Conservation (phyloP, 192 early-diverging fungal species). For the Backusella psychrophila region DNA sequence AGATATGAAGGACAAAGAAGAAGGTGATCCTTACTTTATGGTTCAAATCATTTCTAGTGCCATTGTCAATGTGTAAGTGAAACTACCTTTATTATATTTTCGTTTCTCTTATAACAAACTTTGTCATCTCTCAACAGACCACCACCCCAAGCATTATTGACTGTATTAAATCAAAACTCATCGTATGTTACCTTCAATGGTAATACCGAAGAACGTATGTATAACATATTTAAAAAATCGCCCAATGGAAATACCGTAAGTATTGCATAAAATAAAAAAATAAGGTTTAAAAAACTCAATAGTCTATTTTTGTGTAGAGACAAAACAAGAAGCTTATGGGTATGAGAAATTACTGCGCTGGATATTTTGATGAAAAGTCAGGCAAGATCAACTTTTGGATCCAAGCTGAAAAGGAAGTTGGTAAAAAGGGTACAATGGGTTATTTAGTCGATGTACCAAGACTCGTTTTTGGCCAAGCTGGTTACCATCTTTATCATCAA, state of each 20-base stretch:
- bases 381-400: slow-evolving; percentile 37
- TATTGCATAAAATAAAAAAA: neutral
- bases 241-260: slow-evolving; percentile 57
- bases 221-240: slow-evolving; percentile 64
- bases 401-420: slow-evolving; percentile 33
- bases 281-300: neutral
- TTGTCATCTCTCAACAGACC: slow-evolving; percentile 34
- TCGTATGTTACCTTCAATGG: slow-evolving; percentile 55
- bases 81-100: neutral
- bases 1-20: slow-evolving; percentile 48
- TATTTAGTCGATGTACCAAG: slow-evolving; percentile 37
- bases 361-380: slow-evolving; percentile 23
- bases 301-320: slow-evolving; percentile 10
- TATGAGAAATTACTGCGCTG: slow-evolving; percentile 35
- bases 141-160: slow-evolving; percentile 68
- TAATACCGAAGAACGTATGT: slow-evolving; percentile 70
- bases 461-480: slow-evolving; percentile 31
- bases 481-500: slow-evolving; percentile 17
- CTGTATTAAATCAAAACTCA: slow-evolving; percentile 60
- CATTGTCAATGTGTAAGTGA: slow-evolving; percentile 65
- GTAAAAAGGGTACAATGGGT: slow-evolving; percentile 35
- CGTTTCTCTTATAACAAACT: neutral
- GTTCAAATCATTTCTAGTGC: slow-evolving; percentile 78
- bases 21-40: slow-evolving; percentile 71
- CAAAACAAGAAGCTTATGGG: slow-evolving; percentile 38